These are phyloP conservation scores for Sordariomycetes sp. DNA, from an alignment of 2,329 filamentous ascomycete genomes.

Conservation along the genomic window DNA sequence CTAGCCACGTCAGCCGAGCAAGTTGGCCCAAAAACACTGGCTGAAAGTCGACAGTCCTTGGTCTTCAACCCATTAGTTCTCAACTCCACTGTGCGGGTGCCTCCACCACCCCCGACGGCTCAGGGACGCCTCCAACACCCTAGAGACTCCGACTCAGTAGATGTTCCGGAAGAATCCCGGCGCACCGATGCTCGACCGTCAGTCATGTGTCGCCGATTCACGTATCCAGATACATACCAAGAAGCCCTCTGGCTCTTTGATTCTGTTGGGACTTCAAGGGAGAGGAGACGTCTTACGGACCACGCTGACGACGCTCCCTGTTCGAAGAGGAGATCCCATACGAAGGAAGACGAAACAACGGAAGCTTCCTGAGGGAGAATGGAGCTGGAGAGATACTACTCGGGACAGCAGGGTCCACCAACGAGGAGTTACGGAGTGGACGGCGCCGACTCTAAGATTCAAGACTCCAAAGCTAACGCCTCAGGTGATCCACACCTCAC, in stretches of 20 bases:
- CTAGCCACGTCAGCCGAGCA: not conserved
- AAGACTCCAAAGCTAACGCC: not conserved
- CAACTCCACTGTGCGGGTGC: not conserved
- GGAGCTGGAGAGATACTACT: not conserved
- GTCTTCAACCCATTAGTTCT: not conserved
- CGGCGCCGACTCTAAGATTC: not conserved
- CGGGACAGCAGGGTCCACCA: not conserved
- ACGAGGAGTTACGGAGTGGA: not conserved
- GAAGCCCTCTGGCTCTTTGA: not conserved
- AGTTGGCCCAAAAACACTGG: not conserved
- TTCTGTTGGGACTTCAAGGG: not conserved
- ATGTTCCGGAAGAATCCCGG: not conserved
- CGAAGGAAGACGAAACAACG: not conserved
- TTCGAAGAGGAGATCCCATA: not conserved
- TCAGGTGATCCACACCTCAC: not conserved
- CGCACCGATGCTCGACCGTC: not conserved
- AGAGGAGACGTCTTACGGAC: not conserved
- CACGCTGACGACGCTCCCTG: not conserved
- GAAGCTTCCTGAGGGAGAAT: not conserved
- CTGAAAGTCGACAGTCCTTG: not conserved
- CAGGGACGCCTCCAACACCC: not conserved
- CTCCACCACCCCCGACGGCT: not conserved
- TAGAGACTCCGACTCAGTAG: not conserved
- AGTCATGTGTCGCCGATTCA: not conserved
- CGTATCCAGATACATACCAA: not conserved